Percentiles rank a stretch among this genome's conserved stretches.
Conservation (phyloP, 1,284 basidiomycete genomes). For the Meripilus lineatus region DNA sequence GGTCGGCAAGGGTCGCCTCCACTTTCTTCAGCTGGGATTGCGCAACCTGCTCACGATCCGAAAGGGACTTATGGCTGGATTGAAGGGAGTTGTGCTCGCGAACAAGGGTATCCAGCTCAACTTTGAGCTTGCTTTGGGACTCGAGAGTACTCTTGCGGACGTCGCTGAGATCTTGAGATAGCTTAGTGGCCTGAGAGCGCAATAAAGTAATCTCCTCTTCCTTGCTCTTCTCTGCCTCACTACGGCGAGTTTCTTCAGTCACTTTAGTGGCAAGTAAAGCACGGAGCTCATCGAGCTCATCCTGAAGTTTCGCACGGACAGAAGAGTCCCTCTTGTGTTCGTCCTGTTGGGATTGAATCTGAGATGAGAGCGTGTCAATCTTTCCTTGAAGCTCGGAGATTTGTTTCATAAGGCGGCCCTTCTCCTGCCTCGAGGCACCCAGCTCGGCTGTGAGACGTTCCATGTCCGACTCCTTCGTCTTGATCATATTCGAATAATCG, state of each 20-base stretch:
- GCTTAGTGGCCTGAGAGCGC: slow-evolving; percentile 57
- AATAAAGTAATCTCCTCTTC: slow-evolving; percentile 79
- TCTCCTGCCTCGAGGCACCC: slow-evolving; percentile 47
- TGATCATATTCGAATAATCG: slow-evolving; percentile 76
- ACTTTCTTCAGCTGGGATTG: slow-evolving; percentile 50
- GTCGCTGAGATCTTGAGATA: slow-evolving; percentile 60
- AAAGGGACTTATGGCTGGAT: slow-evolving; percentile 59
- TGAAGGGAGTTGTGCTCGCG: slow-evolving; percentile 56
- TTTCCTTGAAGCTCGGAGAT: slow-evolving; percentile 64
- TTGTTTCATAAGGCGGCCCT: slow-evolving; percentile 50
- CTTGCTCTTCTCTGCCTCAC: slow-evolving; percentile 83
- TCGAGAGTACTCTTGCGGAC: slow-evolving; percentile 55
- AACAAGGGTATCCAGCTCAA: slow-evolving; percentile 57
- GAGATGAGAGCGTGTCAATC: slow-evolving; percentile 63
- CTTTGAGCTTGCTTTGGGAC: slow-evolving; percentile 61
- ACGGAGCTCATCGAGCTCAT: slow-evolving; percentile 84
- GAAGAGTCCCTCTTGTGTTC: slow-evolving; percentile 53
- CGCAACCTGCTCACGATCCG: slow-evolving; percentile 48
- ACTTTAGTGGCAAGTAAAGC: slow-evolving; percentile 79
- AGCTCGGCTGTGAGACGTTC: slow-evolving; percentile 56
- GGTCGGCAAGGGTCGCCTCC: slow-evolving; percentile 51
- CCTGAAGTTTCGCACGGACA: slow-evolving; percentile 62
- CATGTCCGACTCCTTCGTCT: slow-evolving; percentile 76
- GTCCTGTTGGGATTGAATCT: slow-evolving; percentile 61
- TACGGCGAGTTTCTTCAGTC: slow-evolving; percentile 80